These are phyloP conservation scores for Fistulinella cinereoalba DNA, from an alignment of 1,284 basidiomycete genomes.

Conservation along the genomic window DNA sequence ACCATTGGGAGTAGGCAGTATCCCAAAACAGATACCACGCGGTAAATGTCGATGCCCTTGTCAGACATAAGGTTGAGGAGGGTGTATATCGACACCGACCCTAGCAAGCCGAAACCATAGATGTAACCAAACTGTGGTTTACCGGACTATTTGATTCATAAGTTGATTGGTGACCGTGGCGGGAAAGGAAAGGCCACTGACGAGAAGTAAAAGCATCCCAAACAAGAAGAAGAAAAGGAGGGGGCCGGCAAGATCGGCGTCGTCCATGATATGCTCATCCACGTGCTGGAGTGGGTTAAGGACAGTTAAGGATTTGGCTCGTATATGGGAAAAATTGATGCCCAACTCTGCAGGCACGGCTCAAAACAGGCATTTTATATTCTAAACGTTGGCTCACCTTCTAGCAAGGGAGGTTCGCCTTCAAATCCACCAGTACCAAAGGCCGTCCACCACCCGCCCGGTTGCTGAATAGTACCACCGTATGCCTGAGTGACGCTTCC, in stretches of 20 bases:
- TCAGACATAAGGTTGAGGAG: constrained; percentile 98
- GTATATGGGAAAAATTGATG: constrained; percentile 96
- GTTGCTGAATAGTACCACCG: constrained; percentile 63
- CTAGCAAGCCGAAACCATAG: constrained; percentile 95
- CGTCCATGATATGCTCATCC: constrained; percentile 98
- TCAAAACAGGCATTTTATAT: background rate
- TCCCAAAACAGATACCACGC: constrained; percentile 93
- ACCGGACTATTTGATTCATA: constrained; percentile 67
- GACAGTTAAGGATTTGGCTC: constrained; percentile 91
- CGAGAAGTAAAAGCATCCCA: constrained; percentile 86
- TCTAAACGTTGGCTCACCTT: constrained; percentile 56
- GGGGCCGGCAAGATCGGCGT: constrained; percentile 96
- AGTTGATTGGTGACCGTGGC: background rate
- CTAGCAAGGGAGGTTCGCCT: constrained; percentile 87
- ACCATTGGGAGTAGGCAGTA: constrained; percentile 98
- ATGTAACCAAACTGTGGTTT: constrained; percentile 99
- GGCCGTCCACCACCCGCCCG: constrained; percentile 88
- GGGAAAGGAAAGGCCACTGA: constrained; percentile 43
- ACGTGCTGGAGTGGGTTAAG: constrained; percentile 88
- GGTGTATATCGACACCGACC: constrained; percentile 91
- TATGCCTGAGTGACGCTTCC: constrained; percentile 47
- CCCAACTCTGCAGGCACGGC: constrained; percentile 72
- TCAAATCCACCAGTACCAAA: constrained; percentile 96
- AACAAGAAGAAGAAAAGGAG: constrained; percentile 95
- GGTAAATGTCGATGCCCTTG: constrained; percentile 93